Conservation (phyloP, 768 basidiomycete species). For the Hygrocybe coccinea region DNA sequence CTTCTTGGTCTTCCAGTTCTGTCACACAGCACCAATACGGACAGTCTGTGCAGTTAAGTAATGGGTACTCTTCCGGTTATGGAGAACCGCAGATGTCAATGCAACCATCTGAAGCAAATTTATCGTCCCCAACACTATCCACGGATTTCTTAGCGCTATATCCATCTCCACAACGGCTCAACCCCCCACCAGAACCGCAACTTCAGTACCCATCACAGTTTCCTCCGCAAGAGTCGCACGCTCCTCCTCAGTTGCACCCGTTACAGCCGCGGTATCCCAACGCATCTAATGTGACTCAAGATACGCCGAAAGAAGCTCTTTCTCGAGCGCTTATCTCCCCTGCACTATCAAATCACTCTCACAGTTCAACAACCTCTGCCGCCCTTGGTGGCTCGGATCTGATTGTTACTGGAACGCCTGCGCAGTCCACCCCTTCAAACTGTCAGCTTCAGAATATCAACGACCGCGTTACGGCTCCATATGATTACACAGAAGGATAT, state of each 20-base stretch:
- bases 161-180: slow-evolving; percentile 29
- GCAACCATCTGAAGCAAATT: slow-evolving; percentile 32
- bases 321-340: slow-evolving; percentile 22
- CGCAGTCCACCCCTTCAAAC: slow-evolving; percentile 20
- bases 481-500: slow-evolving; percentile 95
- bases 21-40: slow-evolving; percentile 13
- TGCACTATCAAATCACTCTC: slow-evolving; percentile 26
- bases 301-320: slow-evolving; percentile 23
- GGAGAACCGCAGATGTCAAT: slow-evolving; percentile 34
- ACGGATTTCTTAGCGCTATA: slow-evolving; percentile 46
- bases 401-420: slow-evolving; percentile 5
- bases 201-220: slow-evolving; percentile 33
- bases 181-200: slow-evolving; percentile 34
- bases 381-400: slow-evolving; percentile 35
- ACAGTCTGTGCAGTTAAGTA: slow-evolving; percentile 20
- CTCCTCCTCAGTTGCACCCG: slow-evolving; percentile 36
- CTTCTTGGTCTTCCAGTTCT: slow-evolving; percentile 42
- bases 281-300: slow-evolving; percentile 29
- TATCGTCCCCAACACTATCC: slow-evolving; percentile 34
- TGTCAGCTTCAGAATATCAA: slow-evolving; percentile 54
- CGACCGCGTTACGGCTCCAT: slow-evolving; percentile 68
- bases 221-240: slow-evolving; percentile 19
- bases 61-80: slow-evolving; percentile 29
- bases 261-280: slow-evolving; percentile 52
- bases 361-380: slow-evolving; percentile 36